Percentiles rank a stretch among this genome's conserved stretches.
Evolutionary conservation across 1,139 yeast genomes (phyloP).

Genomic region (Blastobotrys indianensis): DNA sequence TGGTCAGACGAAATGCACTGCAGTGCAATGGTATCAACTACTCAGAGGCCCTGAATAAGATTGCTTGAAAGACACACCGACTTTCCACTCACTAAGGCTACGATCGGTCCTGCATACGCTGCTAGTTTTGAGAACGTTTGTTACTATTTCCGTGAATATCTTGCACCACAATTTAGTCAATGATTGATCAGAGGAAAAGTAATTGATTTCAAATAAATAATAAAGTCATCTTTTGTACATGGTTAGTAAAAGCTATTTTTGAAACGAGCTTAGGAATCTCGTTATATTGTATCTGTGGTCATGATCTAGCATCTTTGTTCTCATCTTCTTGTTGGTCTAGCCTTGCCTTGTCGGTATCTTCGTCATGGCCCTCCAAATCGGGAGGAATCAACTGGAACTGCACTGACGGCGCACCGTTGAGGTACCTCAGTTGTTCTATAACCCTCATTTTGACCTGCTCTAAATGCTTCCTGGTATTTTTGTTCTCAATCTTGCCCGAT

Average conservation of each 20-base stretch:
- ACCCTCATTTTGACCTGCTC: slow-evolving; percentile 74
- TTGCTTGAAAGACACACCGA: too few relatives aligned
- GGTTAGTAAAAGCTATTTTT: neutral
- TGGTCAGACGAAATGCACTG: too few relatives aligned
- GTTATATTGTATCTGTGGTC: neutral
- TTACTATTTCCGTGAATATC: too few relatives aligned
- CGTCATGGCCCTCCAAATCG: slow-evolving; percentile 61
- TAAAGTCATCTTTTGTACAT: too few relatives aligned
- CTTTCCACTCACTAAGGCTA: too few relatives aligned
- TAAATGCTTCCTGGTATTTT: slow-evolving; percentile 75
- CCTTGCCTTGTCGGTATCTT: slow-evolving; percentile 51
- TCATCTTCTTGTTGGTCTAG: slow-evolving; percentile 22
- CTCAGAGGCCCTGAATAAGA: too few relatives aligned
- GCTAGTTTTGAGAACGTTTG: too few relatives aligned
- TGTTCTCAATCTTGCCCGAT: slow-evolving; percentile 84
- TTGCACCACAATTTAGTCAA: too few relatives aligned
- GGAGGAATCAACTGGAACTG: slow-evolving; percentile 90
- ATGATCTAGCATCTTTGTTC: neutral
- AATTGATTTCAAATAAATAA: neutral
- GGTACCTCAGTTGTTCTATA: slow-evolving; percentile 71
- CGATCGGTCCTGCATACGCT: too few relatives aligned
- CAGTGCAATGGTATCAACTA: too few relatives aligned
- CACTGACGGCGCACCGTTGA: slow-evolving; percentile 92
- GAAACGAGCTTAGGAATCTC: neutral
- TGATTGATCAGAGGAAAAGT: too few relatives aligned